phyloP scores from a whole-genome alignment of 2,329 filamentous ascomycete genomes.

The Cercospora canescens region DNA sequence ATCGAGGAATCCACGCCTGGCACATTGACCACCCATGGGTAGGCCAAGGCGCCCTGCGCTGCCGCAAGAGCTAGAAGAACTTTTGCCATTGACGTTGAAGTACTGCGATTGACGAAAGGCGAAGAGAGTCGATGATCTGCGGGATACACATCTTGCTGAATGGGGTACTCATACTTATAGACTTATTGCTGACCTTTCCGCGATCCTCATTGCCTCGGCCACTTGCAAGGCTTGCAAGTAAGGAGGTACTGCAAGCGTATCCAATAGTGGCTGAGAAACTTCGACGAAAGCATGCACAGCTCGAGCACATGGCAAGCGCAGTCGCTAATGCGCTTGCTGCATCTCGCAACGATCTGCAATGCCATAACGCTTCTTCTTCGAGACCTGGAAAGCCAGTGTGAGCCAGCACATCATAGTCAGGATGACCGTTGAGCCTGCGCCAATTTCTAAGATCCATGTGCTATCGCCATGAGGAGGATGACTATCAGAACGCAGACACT shows the following conservation, averaged over 20 bases:
- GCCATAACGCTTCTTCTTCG: background rate
- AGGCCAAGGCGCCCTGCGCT: constrained; percentile 31
- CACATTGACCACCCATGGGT: constrained; percentile 39
- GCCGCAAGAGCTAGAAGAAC: constrained; percentile 13
- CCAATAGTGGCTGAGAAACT: background rate
- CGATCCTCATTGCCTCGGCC: constrained; percentile 3
- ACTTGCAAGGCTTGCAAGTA: background rate
- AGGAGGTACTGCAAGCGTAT: background rate
- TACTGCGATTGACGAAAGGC: background rate
- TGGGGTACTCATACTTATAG: background rate
- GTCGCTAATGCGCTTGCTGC: background rate
- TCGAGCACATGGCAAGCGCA: background rate
- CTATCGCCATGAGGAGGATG: no score
- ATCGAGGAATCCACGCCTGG: constrained; percentile 39
- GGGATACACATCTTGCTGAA: background rate
- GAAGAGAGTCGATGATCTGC: background rate
- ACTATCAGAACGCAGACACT: background rate
- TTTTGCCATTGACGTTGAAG: constrained; percentile 6
- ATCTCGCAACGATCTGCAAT: constrained; percentile 9
- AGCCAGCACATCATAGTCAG: background rate
- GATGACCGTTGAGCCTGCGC: background rate
- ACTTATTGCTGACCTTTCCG: background rate
- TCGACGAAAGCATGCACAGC: background rate
- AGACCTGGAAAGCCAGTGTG: background rate
- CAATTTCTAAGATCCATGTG: no score